phyloP scores from a whole-genome alignment of 2,329 filamentous ascomycete species.

The Diaporthe vaccinii region DNA sequence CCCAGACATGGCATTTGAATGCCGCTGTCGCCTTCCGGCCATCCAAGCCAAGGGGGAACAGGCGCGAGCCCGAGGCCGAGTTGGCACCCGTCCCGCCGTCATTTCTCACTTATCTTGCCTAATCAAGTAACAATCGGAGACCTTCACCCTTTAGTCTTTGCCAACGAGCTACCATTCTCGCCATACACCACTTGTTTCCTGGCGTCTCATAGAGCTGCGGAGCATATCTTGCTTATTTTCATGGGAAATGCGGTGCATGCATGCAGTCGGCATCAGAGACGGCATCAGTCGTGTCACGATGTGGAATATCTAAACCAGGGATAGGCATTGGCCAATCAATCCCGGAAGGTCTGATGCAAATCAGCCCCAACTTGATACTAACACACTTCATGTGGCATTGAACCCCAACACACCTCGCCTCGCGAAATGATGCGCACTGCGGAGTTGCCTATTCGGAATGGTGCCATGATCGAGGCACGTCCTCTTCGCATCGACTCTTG shows the following conservation, averaged over 20 bases:
- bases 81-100: slow-evolving; percentile 11
- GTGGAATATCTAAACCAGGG: background rate
- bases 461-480: too few species aligned
- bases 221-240: background rate
- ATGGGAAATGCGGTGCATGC: background rate
- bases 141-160: background rate
- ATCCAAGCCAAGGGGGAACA: background rate
- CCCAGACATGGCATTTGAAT: background rate
- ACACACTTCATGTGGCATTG: background rate
- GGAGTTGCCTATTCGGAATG: background rate
- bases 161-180: background rate
- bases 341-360: background rate
- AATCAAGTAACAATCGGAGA: background rate
- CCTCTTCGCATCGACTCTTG: too few species aligned
- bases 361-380: too few species aligned
- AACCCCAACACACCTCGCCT: background rate
- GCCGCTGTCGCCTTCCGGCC: slow-evolving; percentile 9
- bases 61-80: slow-evolving; percentile 23
- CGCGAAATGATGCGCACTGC: background rate
- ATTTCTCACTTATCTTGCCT: slow-evolving; percentile 13
- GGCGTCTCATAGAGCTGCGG: background rate
- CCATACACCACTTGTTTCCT: background rate
- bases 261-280: background rate
- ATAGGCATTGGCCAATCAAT: background rate
- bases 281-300: background rate